phyloP scores from a whole-genome alignment of 1,284 basidiomycete species.

The Pyrrhoderma noxium region DNA sequence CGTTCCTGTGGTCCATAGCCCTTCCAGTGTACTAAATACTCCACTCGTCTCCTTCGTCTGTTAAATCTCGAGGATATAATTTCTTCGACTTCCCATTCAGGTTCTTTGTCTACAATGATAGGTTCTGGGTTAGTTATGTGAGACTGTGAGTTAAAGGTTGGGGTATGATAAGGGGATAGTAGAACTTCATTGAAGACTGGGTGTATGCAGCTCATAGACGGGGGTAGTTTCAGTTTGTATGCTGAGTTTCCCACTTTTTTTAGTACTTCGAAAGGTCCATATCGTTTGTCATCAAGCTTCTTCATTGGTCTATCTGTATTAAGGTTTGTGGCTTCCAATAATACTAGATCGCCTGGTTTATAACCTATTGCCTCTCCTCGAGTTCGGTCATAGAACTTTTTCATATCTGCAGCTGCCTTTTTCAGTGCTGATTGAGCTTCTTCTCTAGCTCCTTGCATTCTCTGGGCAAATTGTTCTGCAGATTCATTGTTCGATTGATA shows the following conservation, averaged over 20 bases:
- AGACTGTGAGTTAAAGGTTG: not conserved
- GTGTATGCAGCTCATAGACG: not conserved
- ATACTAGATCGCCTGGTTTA: too few species aligned
- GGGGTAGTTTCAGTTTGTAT: too few species aligned
- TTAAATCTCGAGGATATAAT: not conserved
- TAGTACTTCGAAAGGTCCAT: not conserved
- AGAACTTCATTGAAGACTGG: constrained; percentile 4
- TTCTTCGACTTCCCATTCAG: too few species aligned
- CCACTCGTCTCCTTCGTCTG: not conserved
- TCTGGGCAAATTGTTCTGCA: too few species aligned
- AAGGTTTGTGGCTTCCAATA: not conserved
- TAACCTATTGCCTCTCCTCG: too few species aligned
- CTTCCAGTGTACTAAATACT: not conserved
- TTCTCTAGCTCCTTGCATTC: too few species aligned
- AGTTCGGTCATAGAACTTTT: too few species aligned
- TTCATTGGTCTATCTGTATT: not conserved
- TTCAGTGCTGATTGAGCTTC: too few species aligned
- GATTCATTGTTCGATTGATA: too few species aligned
- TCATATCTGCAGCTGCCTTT: too few species aligned
- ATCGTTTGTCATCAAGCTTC: not conserved
- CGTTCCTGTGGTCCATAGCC: not conserved
- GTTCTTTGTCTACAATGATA: not conserved
- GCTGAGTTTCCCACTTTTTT: not conserved
- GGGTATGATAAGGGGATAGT: not conserved
- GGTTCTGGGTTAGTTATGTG: not conserved